phyloP scores from a whole-genome alignment of 371 early-diverging fungal species.

The Actinomucor elegans region DNA sequence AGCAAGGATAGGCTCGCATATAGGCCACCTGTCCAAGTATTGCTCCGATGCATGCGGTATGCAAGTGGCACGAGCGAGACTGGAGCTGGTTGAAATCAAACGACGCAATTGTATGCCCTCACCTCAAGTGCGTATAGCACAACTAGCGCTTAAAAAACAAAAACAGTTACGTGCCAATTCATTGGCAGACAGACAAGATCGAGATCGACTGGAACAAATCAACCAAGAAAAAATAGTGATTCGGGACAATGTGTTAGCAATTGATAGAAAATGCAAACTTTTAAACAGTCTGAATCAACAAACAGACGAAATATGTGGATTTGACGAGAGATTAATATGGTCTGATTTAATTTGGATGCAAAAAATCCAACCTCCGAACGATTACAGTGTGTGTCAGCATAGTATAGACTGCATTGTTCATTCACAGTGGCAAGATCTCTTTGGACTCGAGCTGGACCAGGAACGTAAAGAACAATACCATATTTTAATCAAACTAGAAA shows the following conservation, averaged over 20 bases:
- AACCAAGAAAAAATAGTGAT: conserved; percentile 12
- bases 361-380: conserved; percentile 6
- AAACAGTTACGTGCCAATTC: conserved; percentile 17
- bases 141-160: conserved; percentile 9
- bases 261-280: background rate
- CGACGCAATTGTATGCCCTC: conserved; percentile 4
- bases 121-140: background rate
- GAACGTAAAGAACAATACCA: conserved; percentile 26
- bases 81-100: conserved; percentile 36
- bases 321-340: conserved; percentile 47
- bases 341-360: conserved; percentile 25
- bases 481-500: conserved; percentile 4
- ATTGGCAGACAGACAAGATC: conserved; percentile 30
- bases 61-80: conserved; percentile 42
- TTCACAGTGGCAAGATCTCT: conserved; percentile 38
- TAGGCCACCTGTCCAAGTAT: conserved; percentile 40
- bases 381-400: conserved; percentile 8
- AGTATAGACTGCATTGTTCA: conserved; percentile 32
- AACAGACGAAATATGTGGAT: conserved; percentile 38
- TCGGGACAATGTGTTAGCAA: background rate
- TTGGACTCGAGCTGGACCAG: conserved; percentile 33
- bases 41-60: conserved; percentile 41
- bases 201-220: conserved; percentile 12
- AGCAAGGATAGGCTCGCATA: conserved; percentile 27
- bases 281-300: conserved; percentile 23